Evolutionary conservation across 768 basidiomycete genomes (phyloP), one percentile per base, ranked within the genome.

Genomic region (Pulveroboletus ravenelii): DNA sequence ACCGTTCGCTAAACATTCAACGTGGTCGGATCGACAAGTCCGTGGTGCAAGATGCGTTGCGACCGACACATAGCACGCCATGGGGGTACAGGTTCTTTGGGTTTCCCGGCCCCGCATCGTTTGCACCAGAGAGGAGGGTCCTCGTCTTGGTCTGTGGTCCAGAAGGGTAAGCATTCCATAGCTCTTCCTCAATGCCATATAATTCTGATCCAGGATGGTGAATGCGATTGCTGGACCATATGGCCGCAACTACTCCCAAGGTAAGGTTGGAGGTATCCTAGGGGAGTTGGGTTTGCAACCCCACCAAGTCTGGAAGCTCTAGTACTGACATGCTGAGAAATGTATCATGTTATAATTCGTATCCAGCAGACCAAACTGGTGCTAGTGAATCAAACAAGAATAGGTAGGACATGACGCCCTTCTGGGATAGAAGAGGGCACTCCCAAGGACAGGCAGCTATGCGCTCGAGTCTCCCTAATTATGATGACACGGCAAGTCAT

Each of bases 91-190:
- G 47, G 20, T 43, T 67, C 42, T 65, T 62, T 39, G 52, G 45
- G 12, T 18, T 31, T 39, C 44, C 57, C 51, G 23, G 51, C 30
- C 39, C 48, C 10, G 37, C 50, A 17, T 20, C 45, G 1, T 39
- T 36, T 25, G 12, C 48, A 31, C 54, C 58, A 43, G 66, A 66
- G 47, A 78, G 73, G 57, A 79, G 71, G 40, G 68, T 74, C 6
- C 63, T 92, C 49, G 85, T 92, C 62, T 67, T 93, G 12, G 79
- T 93, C 4, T 93, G 87, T 66, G 90, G 90, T 25, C 91, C 90
- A n/a, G 86, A 91, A 53, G 75, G 76, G 90, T 91, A 66, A 60
- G 84, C 67, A 23, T 50, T 18, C 1, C 47, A 48, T 29, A 0
- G 17, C 34, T 55, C 37, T 10, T 18, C 40, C 10, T 35, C 15